phyloP scores from a whole-genome alignment of 2,329 filamentous ascomycete species.

The Ophiostoma ulmi region DNA sequence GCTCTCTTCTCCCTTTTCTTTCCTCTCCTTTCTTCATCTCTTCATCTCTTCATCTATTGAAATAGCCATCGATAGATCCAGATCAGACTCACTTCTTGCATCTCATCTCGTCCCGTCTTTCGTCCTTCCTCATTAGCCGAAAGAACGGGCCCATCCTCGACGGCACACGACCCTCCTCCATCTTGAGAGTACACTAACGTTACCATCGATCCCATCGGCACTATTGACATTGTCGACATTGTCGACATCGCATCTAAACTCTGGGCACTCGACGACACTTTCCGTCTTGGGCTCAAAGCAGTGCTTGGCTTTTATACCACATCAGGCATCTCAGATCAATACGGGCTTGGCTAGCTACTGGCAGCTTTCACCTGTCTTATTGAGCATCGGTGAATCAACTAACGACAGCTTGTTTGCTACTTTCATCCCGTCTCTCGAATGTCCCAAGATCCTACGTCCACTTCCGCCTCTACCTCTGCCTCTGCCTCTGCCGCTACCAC shows the following conservation, averaged over 20 bases:
- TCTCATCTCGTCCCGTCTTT: background rate
- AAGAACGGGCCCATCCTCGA: background rate
- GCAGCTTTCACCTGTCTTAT: conserved; percentile 6
- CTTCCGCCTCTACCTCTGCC: background rate
- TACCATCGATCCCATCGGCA: background rate
- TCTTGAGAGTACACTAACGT: background rate
- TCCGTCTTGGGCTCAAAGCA: background rate
- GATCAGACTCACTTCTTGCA: background rate
- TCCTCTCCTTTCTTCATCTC: background rate
- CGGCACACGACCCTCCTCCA: conserved; percentile 7
- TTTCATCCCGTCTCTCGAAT: conserved; percentile 15
- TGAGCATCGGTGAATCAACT: background rate
- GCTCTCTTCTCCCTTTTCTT: background rate
- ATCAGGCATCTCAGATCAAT: background rate
- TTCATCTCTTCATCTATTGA: background rate
- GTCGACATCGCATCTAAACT: background rate
- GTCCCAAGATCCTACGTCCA: conserved; percentile 1
- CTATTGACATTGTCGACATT: background rate
- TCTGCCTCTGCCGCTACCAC: background rate
- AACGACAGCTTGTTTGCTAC: background rate
- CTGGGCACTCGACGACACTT: background rate
- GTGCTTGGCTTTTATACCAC: conserved; percentile 8
- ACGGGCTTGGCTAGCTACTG: conserved; percentile 8
- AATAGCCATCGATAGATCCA: background rate
- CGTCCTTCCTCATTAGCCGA: background rate